Conservation (phyloP, 768 basidiomycete genomes). For the Tylopilus vinaceipallidus region DNA sequence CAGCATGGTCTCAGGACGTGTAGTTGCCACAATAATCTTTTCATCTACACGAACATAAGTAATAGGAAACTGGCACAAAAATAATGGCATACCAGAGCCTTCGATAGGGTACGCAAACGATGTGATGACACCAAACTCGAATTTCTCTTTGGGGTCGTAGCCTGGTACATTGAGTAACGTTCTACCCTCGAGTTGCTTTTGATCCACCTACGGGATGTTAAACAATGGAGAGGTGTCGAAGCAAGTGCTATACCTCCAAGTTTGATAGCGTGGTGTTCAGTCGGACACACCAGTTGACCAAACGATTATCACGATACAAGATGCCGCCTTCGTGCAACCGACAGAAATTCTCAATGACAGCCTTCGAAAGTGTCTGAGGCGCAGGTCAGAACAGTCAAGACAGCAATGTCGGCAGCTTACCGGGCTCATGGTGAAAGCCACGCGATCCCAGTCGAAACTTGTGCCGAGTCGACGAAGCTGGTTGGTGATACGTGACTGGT, state of each 20-base stretch:
- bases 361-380: constrained; percentile 67
- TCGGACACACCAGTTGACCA: constrained; percentile 97
- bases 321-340: constrained; percentile 87
- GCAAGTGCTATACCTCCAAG: constrained; percentile 64
- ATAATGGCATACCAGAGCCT: constrained; percentile 57
- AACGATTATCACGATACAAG: constrained; percentile 91
- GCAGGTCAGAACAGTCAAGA: background rate
- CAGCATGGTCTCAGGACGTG: constrained; percentile 97
- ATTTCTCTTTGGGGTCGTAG: constrained; percentile 91
- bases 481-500: constrained; percentile 88
- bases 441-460: constrained; percentile 92
- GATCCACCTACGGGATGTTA: constrained; percentile 66
- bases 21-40: constrained; percentile 90
- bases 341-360: constrained; percentile 91
- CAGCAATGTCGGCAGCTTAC: constrained; percentile 38
- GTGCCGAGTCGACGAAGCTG: constrained; percentile 88
- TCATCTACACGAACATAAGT: constrained; percentile 54
- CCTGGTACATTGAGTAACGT: constrained; percentile 90
- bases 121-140: constrained; percentile 95
- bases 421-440: constrained; percentile 94
- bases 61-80: background rate
- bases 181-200: constrained; percentile 81
- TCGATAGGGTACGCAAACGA: constrained; percentile 96
- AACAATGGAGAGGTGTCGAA: background rate
- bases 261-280: constrained; percentile 98